Evolutionary conservation across 108 stramenopile genomes (phyloP), one percentile per base, ranked within the genome.

Genomic region (Skeletonema potamos): DNA sequence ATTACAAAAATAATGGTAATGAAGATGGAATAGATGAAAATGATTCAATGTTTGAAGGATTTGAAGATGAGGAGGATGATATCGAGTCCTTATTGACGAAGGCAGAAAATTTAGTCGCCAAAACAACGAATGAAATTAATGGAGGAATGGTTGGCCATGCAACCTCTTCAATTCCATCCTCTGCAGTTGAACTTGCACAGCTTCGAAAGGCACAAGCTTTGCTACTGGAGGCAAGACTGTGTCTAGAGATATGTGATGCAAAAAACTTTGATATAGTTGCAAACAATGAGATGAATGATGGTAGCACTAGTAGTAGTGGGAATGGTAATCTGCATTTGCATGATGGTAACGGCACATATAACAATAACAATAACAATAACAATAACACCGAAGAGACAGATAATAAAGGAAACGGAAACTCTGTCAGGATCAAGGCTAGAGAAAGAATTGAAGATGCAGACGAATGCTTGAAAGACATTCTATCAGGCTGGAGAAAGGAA

Each of bases 31-130:
- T 76, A 55, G 62, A 76, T 62, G 74, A 76, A 62, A 63, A 68
- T 62, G 67, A 76, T 57, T 76, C 74, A 36, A 76, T 76, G 67
- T 76, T 76, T 63, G 74, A 76, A 41, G 74, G 62, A 13, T 76
- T 62, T 56, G 60, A 68, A 64, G 74, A 76, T 9, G 61, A 76
- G 13, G 67, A 74, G 17, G 58, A 66, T 67, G 66, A 76, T 57
- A 43, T 76, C 2, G 74, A 76, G 41, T 28, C 39, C 37, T 22
- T 76, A 10, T 63, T 76, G 54, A 32, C 61, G 37, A 76, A 55
- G 61, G 66, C 67, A 22, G 74, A 76, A 20, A 76, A 68, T 36
- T 54, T 76, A 34, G 51, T 63, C 11, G 74, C 74, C 12, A 62
- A 68, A 37, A 54, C 51, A 6, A 18, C 48, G 1, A 13, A 46